Conservation (phyloP, 169 alveolate genomes). For the Plasmodium sp. region DNA sequence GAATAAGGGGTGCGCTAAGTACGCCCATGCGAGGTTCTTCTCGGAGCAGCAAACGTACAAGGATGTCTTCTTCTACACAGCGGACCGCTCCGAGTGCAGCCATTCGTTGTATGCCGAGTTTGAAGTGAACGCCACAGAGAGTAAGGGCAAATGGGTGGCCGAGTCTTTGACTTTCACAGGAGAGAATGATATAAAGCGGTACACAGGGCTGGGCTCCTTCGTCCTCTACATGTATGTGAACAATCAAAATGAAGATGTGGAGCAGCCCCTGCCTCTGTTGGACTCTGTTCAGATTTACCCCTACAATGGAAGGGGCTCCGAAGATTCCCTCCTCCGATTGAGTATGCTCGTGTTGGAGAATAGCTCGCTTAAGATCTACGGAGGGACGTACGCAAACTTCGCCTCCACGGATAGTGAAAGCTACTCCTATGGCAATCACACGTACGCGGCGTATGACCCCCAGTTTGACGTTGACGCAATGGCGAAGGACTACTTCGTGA, state of each 20-base stretch:
- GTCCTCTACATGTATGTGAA: slow-evolving; percentile 30
- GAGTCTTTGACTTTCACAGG: slow-evolving; percentile 33
- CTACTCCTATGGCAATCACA: slow-evolving; percentile 25
- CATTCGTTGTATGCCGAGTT: slow-evolving; percentile 64
- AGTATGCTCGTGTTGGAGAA: slow-evolving; percentile 28
- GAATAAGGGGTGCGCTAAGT: slow-evolving; percentile 78
- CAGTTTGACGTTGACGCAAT: slow-evolving; percentile 2
- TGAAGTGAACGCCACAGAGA: slow-evolving; percentile 27
- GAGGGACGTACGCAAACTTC: slow-evolving; percentile 44
- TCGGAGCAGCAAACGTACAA: slow-evolving; percentile 79
- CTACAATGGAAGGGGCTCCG: slow-evolving; percentile 19
- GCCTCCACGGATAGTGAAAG: slow-evolving; percentile 57
- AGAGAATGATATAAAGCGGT: slow-evolving; percentile 29
- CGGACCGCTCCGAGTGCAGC: slow-evolving; percentile 56
- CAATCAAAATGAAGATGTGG: slow-evolving; percentile 61
- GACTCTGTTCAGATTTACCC: slow-evolving; percentile 26
- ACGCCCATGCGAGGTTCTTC: slow-evolving; percentile 75
- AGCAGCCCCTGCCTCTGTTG: slow-evolving; percentile 30
- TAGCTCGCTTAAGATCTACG: background rate
- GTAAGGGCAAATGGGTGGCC: slow-evolving; percentile 62
- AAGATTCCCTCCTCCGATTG: slow-evolving; percentile 47
- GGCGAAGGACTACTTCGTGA: slow-evolving; percentile 20
- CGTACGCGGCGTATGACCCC: background rate
- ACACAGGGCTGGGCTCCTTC: slow-evolving; percentile 47
- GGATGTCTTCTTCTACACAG: slow-evolving; percentile 67